These are phyloP conservation scores for Hymenoscyphus occultus DNA, from an alignment of 2,329 filamentous ascomycete species.

Conservation along the genomic window DNA sequence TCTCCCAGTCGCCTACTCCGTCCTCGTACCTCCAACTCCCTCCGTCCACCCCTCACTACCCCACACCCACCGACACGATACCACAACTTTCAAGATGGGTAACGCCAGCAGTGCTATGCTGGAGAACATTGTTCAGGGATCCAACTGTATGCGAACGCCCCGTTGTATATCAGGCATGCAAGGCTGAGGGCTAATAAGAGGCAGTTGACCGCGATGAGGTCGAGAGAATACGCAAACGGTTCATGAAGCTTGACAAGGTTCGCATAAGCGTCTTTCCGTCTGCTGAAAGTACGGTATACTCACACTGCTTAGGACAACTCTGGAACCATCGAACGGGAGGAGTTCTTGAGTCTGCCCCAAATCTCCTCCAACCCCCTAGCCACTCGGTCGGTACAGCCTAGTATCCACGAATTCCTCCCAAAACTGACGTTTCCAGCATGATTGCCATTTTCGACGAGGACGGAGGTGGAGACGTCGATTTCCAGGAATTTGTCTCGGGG, in stretches of 20 bases:
- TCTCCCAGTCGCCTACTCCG: neutral
- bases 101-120: conserved; percentile 73
- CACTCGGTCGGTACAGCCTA: conserved; percentile 62
- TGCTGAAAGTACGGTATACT: neutral
- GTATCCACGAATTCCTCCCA: neutral
- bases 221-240: conserved; percentile 89
- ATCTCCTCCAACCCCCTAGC: conserved; percentile 97
- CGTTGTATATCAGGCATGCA: conserved; percentile 6
- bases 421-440: conserved; percentile 59
- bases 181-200: conserved; percentile 14
- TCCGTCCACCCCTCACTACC: conserved; percentile 16
- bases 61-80: conserved; percentile 10
- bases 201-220: conserved; percentile 96
- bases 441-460: conserved; percentile 99
- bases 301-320: conserved; percentile 77
- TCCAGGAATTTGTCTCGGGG: conserved; percentile 96
- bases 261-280: conserved; percentile 24
- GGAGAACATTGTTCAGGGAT: conserved; percentile 93
- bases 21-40: conserved; percentile 3
- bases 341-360: conserved; percentile 94
- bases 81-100: conserved; percentile 50
- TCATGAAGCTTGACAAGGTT: conserved; percentile 99
- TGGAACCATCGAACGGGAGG: conserved; percentile 96
- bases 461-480: conserved; percentile 95
- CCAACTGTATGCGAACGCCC: conserved; percentile 70